These are phyloP conservation scores for Diaporthe aspalathi DNA, from an alignment of 2,329 filamentous ascomycete species.

Conservation along the genomic window DNA sequence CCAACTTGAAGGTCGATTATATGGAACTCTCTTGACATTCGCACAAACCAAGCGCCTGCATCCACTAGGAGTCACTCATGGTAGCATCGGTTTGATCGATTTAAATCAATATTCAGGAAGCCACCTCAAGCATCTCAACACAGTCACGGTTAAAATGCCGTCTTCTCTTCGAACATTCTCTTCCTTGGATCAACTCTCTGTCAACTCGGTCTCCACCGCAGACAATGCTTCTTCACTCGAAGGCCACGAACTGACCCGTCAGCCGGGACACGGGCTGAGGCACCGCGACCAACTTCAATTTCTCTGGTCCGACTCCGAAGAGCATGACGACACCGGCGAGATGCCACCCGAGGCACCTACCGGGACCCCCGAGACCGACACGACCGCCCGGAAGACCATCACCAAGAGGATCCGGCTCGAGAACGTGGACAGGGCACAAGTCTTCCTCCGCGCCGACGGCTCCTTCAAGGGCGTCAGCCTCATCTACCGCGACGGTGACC, in stretches of 20 bases:
- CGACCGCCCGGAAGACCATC: neutral
- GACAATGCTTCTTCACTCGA: neutral
- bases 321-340: neutral
- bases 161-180: neutral
- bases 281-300: neutral
- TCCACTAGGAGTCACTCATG: too few relatives aligned
- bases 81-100: neutral
- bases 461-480: conserved; percentile 3
- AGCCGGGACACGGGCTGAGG: neutral
- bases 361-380: too few relatives aligned
- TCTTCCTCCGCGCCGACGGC: neutral
- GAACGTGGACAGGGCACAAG: neutral
- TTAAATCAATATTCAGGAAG: neutral
- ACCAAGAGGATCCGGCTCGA: neutral
- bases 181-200: too few relatives aligned
- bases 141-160: too few relatives aligned
- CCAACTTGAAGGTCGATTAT: neutral
- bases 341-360: too few relatives aligned
- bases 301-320: too few relatives aligned
- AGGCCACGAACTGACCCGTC: neutral
- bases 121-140: neutral
- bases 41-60: neutral
- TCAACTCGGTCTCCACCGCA: neutral
- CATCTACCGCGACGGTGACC: neutral
- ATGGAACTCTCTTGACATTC: neutral